Evolutionary conservation across 306 rosid species (phyloP), one percentile per base, ranked within the genome.

Genomic region (Abrus pulchellus): DNA sequence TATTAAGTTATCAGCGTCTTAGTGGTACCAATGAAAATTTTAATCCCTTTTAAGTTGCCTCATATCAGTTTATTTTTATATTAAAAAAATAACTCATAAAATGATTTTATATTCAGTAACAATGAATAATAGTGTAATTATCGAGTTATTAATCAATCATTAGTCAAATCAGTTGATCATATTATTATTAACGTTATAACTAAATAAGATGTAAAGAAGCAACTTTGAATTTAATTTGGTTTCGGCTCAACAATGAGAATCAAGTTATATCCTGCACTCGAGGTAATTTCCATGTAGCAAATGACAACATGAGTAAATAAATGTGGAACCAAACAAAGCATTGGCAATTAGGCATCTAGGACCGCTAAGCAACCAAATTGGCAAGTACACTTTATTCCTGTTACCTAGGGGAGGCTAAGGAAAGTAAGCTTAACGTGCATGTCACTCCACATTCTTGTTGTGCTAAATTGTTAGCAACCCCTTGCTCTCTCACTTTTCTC

Each of bases 381-480:
- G 75, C 20, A 6, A 61, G 13, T 53, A 1, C 52, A 53, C 65
- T 63, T 67, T 38, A 36, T 53, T 43, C 53, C 33, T 47, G 77
- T 3, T 53, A 50, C n/a, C n/a, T 6, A 54, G 60, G 9, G 40
- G 54, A 53, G 72, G 50, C 64, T 34, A 48, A 78, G 13, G 45
- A 56, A 85, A 78, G 82, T 45, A 78, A 68, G 68, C 68, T 62
- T 79, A 68, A 56, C 82, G 80, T 86, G 84, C 41, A 63, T 79
- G 68, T 40, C 79, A 82, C 89, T 70, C 77, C 5, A 79, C 48
- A 79, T 70, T 75, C 20, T 53, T 75, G 48, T 74, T 73, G 84
- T 68, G 80, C 47, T 6, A 68, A 30, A 59, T 3, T 47, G 67
- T 71, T 78, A 59, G 75, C 81, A 67, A 73, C 60, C 88, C 79